Percentiles rank a stretch among this genome's conserved stretches.
Evolutionary conservation across 768 basidiomycete genomes (phyloP).

Genomic region (Leccinellum luteum): DNA sequence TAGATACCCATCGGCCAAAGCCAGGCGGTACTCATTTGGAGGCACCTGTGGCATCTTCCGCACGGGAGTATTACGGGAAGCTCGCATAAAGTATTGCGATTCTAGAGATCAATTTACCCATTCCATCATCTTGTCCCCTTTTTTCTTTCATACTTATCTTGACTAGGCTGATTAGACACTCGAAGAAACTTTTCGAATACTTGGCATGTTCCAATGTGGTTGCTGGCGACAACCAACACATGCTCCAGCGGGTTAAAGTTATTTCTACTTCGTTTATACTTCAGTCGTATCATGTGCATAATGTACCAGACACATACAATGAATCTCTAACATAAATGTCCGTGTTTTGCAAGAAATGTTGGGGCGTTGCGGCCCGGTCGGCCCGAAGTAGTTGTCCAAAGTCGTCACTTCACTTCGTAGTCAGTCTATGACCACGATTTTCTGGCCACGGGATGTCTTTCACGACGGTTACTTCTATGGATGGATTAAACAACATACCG

Average conservation of each 20-base stretch:
- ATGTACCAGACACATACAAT: background rate
- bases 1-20: constrained; percentile 87
- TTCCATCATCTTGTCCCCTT: background rate
- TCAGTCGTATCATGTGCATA: background rate
- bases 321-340: background rate
- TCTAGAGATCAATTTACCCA: background rate
- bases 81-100: constrained; percentile 6
- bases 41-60: constrained; percentile 15
- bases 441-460: constrained; percentile 57
- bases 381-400: constrained; percentile 1
- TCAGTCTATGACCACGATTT: constrained; percentile 38
- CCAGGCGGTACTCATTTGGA: constrained; percentile 27
- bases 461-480: constrained; percentile 56
- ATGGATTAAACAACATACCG: constrained; percentile 43
- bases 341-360: background rate
- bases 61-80: constrained; percentile 38
- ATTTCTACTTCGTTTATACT: background rate
- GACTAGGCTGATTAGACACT: background rate
- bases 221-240: background rate
- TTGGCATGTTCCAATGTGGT: background rate
- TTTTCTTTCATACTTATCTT: background rate
- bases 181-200: background rate
- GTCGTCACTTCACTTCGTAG: background rate
- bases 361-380: constrained; percentile 11
- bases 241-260: background rate